A percentile compares a stretch with the other conserved stretches of the same genome.
Evolutionary conservation across 768 basidiomycete species (phyloP).

Genomic region (Leccinum boreale): DNA sequence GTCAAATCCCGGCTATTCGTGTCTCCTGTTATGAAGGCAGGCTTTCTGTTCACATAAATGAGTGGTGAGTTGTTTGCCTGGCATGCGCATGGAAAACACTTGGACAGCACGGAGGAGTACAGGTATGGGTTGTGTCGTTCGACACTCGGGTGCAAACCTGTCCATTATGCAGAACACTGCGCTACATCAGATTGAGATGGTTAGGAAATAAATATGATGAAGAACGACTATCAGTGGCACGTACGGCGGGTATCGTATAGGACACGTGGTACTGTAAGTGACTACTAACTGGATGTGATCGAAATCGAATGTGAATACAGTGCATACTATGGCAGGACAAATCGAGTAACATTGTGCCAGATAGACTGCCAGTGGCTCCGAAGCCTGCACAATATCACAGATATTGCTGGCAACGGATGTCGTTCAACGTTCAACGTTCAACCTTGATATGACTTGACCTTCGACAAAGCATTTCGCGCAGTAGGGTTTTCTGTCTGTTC

Average conservation of each 20-base stretch:
- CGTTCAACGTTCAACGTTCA: no score
- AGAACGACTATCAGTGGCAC: not conserved
- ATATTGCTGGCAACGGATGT: not conserved
- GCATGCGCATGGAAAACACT: not conserved
- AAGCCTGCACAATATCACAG: no score
- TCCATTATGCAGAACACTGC: not conserved
- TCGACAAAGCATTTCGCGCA: not conserved
- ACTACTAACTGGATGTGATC: not conserved
- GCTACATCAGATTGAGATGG: not conserved
- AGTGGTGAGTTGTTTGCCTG: not conserved
- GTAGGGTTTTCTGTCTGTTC: not conserved
- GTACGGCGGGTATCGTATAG: no score
- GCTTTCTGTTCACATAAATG: no score
- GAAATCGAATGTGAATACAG: no score
- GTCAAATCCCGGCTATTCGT: no score
- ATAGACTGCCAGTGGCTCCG: no score
- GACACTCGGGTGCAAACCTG: not conserved
- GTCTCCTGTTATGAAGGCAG: not conserved
- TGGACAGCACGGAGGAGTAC: not conserved
- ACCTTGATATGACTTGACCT: no score
- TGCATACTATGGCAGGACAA: no score
- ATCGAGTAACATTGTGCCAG: no score
- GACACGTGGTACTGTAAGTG: not conserved
- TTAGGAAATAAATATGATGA: not conserved
- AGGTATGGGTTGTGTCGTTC: not conserved